These are phyloP conservation scores for Tulasnella sp. DNA, from an alignment of 768 basidiomycete species.

Conservation along the genomic window DNA sequence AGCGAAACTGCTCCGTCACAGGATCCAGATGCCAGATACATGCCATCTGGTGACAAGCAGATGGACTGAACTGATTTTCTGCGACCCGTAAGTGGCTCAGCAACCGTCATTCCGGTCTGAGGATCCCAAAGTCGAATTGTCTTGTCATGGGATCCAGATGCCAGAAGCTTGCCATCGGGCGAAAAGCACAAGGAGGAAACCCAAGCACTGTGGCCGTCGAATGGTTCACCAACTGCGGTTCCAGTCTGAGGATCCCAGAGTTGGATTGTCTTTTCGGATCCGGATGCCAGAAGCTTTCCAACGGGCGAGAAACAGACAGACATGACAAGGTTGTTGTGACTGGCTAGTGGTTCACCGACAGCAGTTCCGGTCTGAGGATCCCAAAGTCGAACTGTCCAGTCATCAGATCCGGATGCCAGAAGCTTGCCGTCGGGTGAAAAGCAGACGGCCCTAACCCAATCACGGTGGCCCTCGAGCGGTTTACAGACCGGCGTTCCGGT, in stretches of 20 bases:
- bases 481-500: background rate
- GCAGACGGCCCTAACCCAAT: background rate
- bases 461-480: background rate
- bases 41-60: conserved; percentile 18
- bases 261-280: conserved; percentile 2
- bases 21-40: background rate
- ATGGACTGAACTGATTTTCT: background rate
- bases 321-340: conserved; percentile 4
- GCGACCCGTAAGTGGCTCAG: background rate
- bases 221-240: background rate
- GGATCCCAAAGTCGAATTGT: conserved; percentile 18
- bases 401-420: conserved; percentile 1
- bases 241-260: conserved; percentile 1
- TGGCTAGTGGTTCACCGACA: background rate
- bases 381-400: background rate
- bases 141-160: background rate
- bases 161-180: too few relatives aligned
- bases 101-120: background rate
- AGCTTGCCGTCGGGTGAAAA: conserved; percentile 17
- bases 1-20: background rate
- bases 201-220: background rate
- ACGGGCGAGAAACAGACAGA: conserved; percentile 15
- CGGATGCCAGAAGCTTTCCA: conserved; percentile 2
- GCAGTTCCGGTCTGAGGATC: background rate
- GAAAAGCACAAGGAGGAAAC: too few relatives aligned